These are phyloP conservation scores for Cercospora sp. DNA, from an alignment of 2,329 filamentous ascomycete genomes.

Conservation along the genomic window DNA sequence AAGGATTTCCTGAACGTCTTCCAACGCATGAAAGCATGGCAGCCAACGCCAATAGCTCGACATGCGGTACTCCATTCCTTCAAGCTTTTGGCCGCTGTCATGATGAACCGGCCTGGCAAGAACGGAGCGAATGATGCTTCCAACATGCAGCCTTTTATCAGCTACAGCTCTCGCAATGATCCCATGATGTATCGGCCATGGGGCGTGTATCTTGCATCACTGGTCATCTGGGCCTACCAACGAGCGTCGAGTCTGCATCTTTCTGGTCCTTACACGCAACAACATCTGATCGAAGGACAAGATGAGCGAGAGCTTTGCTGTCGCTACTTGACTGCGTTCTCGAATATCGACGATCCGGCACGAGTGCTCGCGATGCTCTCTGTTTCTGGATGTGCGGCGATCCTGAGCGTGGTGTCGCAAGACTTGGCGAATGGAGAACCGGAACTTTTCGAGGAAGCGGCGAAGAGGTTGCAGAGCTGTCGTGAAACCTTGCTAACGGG, in stretches of 20 bases:
- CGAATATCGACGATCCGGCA: slow-evolving; percentile 63
- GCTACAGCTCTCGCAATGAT: slow-evolving; percentile 81
- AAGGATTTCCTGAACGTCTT: slow-evolving; percentile 78
- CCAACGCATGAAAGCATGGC: slow-evolving; percentile 83
- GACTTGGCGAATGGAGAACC: slow-evolving; percentile 79
- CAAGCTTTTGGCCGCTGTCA: slow-evolving; percentile 76
- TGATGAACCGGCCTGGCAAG: slow-evolving; percentile 54
- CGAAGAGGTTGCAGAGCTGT: slow-evolving; percentile 75
- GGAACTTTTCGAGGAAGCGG: slow-evolving; percentile 85
- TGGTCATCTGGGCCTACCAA: slow-evolving; percentile 92
- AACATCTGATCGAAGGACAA: slow-evolving; percentile 66
- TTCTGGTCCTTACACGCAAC: slow-evolving; percentile 15
- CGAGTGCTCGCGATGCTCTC: slow-evolving; percentile 72
- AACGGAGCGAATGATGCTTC: slow-evolving; percentile 38
- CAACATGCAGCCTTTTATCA: slow-evolving; percentile 25
- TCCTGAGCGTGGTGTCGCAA: slow-evolving; percentile 76
- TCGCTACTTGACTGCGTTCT: slow-evolving; percentile 24
- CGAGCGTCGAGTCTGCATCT: slow-evolving; percentile 55
- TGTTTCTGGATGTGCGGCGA: slow-evolving; percentile 74
- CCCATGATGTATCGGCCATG: slow-evolving; percentile 84
- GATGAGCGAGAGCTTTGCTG: slow-evolving; percentile 24
- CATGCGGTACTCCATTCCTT: slow-evolving; percentile 89
- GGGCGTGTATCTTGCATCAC: slow-evolving; percentile 85
- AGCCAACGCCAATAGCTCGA: slow-evolving; percentile 76
- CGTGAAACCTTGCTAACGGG: slow-evolving; percentile 15